Base-by-base conservation (phyloP, 1,284 basidiomycete species). In the Cutaneotrichosporon sp. region DNA sequence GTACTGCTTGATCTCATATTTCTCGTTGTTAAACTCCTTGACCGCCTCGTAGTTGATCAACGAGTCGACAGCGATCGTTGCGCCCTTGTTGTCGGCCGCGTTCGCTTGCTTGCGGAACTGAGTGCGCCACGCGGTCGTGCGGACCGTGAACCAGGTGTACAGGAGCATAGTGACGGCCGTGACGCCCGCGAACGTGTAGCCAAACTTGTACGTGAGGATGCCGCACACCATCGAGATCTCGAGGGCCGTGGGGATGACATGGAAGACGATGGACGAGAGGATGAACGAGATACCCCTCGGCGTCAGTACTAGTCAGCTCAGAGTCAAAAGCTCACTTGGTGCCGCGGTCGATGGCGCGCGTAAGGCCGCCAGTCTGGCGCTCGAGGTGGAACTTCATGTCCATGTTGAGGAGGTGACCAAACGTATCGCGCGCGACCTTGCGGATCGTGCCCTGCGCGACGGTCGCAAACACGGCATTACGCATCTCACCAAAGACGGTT, bases 1-100 rank as follows among this genome's bases (percentile, higher is more conserved):
- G 76, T 99, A 99, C 80, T 94, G 92, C 1, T 85, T 84, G 13
- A 97, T 85, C 81, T 99, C 95, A 76, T 89, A 91, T 67, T 86
- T 86, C 79, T 98, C 96, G 76, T 99, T 99, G 83, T 97, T 97
- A 84, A 99, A 99, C 76, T 96, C 89, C 86, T 99, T 99, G 72
- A 99, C 96, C 14, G 96, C 96, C 79, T 99, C 96, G 74, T 92
- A 99, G 77, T 99, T 99, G 79, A 99, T 94, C 61, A 99, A 82
- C 0, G 93, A 92, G 77, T 99, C 97, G 11, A 98, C 92, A 1
- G 92, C 92, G 1, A 90, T 87, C 0, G 92, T 92, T 0, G 97
- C 97, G 13, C 93, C 95, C 75, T 90, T 90, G 80, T 99, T 98
- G 75, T 99, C 96, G 0, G 97, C 97, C 56, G 90, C 87, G 80